Base-by-base conservation (phyloP, 257 asterid genomes). In the Pogostemon cablin region DNA sequence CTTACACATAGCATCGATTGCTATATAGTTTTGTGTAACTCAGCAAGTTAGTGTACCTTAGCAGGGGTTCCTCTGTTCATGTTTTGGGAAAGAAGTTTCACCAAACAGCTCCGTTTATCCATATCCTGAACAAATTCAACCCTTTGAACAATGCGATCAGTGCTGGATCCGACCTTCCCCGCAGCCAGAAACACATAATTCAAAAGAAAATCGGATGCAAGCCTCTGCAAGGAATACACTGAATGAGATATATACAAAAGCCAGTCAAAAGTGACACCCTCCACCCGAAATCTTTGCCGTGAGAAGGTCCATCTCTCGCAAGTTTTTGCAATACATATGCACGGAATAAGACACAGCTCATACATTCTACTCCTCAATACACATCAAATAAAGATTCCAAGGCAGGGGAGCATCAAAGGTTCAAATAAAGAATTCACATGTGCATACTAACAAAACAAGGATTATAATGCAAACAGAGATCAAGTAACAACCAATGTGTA, bases 91-190 rank as follows among this genome's bases (percentile, higher is more conserved):
- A 90, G 95, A 75, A 85, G 85, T 72, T 75, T 76, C 52, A 79
- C 35, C 74, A 90, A 68, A 54, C 32, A 75, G 37, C 65, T 77
- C 37, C 79, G 79, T 71, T 90, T 90, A 72, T 84, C 85, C 52
- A 56, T 60, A 46, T 87, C 96, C 15, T 67, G 42, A 10, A 90
- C 96, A 74, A 55, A 80, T 17, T 87, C 91, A 58, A 90, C 89
- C 74, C 69, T 83, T 69, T 90, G 96, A 68, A 41, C 73, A 48
- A 90, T 90, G 32, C 84, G 89, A 72, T 81, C 72, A 6, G 96
- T 81, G 77, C 96, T 90, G 0, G 96, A 87, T 2, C 96, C 96
- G 37, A 90, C 95, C 60, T 77, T 90, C 55, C 96, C 96, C 49
- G 90, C 96, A 43, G 92, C 82, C 2, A 87, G 74, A 67, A 86